Base-by-base conservation (phyloP, 345 rosid genomes). In the Eucalyptus pauciflora region DNA sequence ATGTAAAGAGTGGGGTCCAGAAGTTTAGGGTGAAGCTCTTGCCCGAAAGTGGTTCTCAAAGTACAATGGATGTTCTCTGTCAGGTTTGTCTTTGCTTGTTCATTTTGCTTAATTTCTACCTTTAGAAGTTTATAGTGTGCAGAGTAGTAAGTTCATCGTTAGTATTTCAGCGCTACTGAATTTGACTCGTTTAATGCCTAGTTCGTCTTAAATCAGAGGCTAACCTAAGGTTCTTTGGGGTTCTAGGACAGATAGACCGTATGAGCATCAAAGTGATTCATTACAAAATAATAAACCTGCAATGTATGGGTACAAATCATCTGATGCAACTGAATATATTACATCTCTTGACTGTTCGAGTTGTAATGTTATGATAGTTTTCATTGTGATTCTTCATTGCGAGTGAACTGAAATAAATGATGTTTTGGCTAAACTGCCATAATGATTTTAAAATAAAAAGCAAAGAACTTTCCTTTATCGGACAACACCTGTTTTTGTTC, bases 31-130 rank as follows among this genome's bases (percentile, higher is more conserved):
- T 98, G 87, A 98, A 95, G 90, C 88, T 98, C 89, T 90, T 98
- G 93, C 94, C 99, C 67, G 99, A 98, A 91, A 94, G 95, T 54
- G 96, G 94, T 25, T 97, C 98, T 81, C 98, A 96, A 91, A 94
- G 95, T 92, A 95, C 95, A 41, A 95, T 95, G 92, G 99, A 98
- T 91, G 96, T 98, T 37, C 97, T 98, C 92, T 98, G 99, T 91
- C 98, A 98, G 97, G 99, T 98, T 89, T 29, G 16, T 41, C 29
- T 51, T 86, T 86, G 60, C 60, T 31, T 37, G 46, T 50, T 86
- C 46, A 33, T 11, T 58, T 60, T 51, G 41, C 41, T 51, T 51
- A 25, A 51, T 88, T 88, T 80, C 43, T 49, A 50, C 43, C 46
- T 41, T 11, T 50, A 37, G 62, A 86, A 50, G 87, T 86, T 37